Conservation (phyloP, 495 filamentous ascomycete genomes). For the Xeromyces bisporus region DNA sequence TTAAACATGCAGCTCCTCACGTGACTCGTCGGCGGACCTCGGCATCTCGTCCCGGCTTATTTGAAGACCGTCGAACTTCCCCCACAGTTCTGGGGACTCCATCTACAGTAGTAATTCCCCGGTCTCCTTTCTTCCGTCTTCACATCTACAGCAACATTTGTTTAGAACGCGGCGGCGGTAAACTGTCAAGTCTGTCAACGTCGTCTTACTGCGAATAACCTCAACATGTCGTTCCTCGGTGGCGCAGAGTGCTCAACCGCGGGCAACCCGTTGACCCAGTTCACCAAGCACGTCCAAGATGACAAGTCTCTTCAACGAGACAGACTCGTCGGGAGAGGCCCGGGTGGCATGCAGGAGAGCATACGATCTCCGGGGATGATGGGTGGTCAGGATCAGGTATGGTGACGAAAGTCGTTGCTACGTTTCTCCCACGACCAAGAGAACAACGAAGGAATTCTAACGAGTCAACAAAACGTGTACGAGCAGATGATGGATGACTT, state of each 20-base stretch:
- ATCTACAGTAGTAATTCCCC: too few species aligned
- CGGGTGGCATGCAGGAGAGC: constrained; percentile 42
- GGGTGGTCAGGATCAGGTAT: constrained; percentile 45
- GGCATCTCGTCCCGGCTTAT: background rate
- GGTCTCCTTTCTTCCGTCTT: background rate
- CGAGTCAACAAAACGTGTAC: too few species aligned
- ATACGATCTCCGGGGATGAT: constrained; percentile 46
- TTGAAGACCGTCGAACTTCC: background rate
- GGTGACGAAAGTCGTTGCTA: too few species aligned
- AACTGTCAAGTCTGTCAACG: background rate
- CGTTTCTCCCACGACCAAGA: too few species aligned
- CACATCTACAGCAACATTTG: background rate
- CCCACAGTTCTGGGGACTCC: too few species aligned
- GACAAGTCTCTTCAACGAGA: constrained; percentile 90
- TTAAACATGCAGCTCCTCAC: too few species aligned
- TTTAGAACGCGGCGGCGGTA: background rate
- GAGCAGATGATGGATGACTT: constrained; percentile 91
- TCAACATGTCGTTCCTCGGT: constrained; percentile 77
- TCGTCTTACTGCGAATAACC: constrained; percentile 1
- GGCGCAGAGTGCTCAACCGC: constrained; percentile 95
- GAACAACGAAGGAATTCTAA: too few species aligned
- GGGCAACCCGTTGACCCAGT: constrained; percentile 89
- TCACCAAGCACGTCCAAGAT: constrained; percentile 85
- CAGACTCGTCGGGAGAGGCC: constrained; percentile 56
- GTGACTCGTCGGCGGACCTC: background rate